Evolutionary conservation across 371 early-diverging fungal genomes (phyloP).

Genomic region (Mortierella sp.): DNA sequence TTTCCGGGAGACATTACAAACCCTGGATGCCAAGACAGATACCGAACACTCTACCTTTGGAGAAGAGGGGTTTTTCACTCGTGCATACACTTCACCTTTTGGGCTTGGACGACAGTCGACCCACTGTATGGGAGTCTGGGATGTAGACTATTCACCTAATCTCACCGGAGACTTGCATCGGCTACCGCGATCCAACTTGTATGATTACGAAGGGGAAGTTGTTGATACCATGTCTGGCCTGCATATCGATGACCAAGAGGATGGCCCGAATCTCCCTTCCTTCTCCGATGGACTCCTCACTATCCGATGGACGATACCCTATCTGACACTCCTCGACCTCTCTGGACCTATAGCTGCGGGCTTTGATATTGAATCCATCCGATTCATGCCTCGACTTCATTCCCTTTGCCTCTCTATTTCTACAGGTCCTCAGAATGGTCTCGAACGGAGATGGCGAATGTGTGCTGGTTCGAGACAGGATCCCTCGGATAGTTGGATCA

Average conservation of each 20-base stretch:
- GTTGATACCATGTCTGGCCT: too few species aligned
- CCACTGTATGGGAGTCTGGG: too few species aligned
- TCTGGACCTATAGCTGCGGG: constrained; percentile 29
- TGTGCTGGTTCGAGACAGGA: too few species aligned
- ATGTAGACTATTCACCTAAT: too few species aligned
- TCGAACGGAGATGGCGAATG: neutral
- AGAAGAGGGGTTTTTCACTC: too few species aligned
- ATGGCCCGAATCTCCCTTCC: constrained; percentile 10
- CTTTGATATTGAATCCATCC: constrained; percentile 34
- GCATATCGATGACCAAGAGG: constrained; percentile 15
- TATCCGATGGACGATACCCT: constrained; percentile 24
- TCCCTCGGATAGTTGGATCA: neutral
- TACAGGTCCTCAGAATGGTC: neutral
- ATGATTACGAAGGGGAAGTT: too few species aligned
- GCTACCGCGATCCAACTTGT: too few species aligned
- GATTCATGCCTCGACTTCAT: constrained; percentile 28
- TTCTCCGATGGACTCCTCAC: constrained; percentile 9
- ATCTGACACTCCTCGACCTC: constrained; percentile 18
- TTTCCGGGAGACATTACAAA: constrained; percentile 26
- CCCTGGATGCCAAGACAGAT: constrained; percentile 17
- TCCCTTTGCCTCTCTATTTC: constrained; percentile 14
- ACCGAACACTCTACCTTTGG: neutral
- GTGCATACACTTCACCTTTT: too few species aligned
- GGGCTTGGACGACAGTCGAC: too few species aligned
- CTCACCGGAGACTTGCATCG: too few species aligned